Conservation (phyloP, 345 rosid species). For the Aquilaria malaccensis region DNA sequence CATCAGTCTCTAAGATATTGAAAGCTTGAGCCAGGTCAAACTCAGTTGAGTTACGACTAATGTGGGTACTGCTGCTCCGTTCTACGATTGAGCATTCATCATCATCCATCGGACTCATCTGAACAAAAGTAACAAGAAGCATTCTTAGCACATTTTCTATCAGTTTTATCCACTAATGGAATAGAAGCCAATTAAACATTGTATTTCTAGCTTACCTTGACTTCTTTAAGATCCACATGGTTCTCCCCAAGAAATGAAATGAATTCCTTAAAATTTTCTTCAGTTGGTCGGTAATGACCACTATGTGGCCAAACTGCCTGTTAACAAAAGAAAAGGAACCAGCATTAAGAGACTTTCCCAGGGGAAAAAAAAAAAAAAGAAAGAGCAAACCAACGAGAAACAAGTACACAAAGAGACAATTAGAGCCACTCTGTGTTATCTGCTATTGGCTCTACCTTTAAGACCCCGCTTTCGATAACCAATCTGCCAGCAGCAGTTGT, state of each 20-base stretch:
- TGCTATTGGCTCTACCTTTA: slow-evolving; percentile 36
- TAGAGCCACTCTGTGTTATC: too few species aligned
- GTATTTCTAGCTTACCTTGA: slow-evolving; percentile 39
- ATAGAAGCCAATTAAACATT: background rate
- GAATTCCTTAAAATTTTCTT: slow-evolving; percentile 69
- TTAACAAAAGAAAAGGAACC: background rate
- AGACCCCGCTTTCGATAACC: slow-evolving; percentile 49
- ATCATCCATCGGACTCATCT: slow-evolving; percentile 70
- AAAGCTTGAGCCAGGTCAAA: slow-evolving; percentile 28
- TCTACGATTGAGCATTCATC: slow-evolving; percentile 28
- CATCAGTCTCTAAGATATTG: slow-evolving; percentile 14
- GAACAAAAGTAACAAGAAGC: slow-evolving; percentile 11
- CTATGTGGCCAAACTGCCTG: slow-evolving; percentile 96
- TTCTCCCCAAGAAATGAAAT: slow-evolving; percentile 61
- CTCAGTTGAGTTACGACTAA: slow-evolving; percentile 55
- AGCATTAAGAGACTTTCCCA: slow-evolving; percentile 7
- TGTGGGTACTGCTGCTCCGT: slow-evolving; percentile 40
- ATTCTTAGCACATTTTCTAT: slow-evolving; percentile 8
- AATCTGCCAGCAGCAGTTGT: slow-evolving; percentile 78
- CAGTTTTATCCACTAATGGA: background rate
- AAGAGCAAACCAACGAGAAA: background rate
- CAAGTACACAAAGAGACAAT: background rate
- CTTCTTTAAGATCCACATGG: slow-evolving; percentile 63
- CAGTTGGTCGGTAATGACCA: slow-evolving; percentile 88
- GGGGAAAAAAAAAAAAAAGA: background rate